Conservation (phyloP, 208 protist species). For the Trypanosoma vivax region DNA sequence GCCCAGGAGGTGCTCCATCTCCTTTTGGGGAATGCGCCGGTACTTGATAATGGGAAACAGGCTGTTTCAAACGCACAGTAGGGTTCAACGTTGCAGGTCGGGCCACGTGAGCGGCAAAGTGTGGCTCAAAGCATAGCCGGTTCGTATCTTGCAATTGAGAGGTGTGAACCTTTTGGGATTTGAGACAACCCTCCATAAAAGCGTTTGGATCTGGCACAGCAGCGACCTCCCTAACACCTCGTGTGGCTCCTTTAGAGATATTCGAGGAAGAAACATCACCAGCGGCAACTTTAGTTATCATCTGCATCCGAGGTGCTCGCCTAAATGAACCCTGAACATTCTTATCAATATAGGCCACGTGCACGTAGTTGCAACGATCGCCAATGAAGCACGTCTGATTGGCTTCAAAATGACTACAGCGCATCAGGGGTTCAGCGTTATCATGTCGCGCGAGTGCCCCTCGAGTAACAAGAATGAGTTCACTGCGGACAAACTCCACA, state of each 20-base stretch:
- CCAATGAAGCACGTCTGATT: constrained; percentile 34
- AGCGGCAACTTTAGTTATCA: background rate
- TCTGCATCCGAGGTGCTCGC: constrained; percentile 20
- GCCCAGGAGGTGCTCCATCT: too few relatives aligned
- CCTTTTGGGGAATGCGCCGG: too few relatives aligned
- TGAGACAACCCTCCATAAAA: too few relatives aligned
- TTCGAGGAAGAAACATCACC: background rate
- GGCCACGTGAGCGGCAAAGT: too few relatives aligned
- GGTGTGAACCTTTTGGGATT: background rate
- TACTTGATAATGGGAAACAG: too few relatives aligned
- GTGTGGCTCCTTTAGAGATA: background rate
- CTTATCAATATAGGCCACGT: constrained; percentile 33
- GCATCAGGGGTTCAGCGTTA: constrained; percentile 17
- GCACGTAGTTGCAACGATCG: constrained; percentile 33
- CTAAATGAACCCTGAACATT: constrained; percentile 29
- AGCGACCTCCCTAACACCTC: too few relatives aligned
- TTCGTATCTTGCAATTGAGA: too few relatives aligned
- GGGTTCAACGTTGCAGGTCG: too few relatives aligned
- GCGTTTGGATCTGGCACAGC: background rate
- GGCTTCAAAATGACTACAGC: constrained; percentile 32
- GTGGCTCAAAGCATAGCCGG: too few relatives aligned
- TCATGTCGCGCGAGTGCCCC: constrained; percentile 17
- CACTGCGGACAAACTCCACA: constrained; percentile 20
- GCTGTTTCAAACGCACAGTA: too few relatives aligned
- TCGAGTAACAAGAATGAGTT: constrained; percentile 28